Evolutionary conservation across 345 rosid species (phyloP), one percentile per base, ranked within the genome.

Genomic region (Syzygium aromaticum): DNA sequence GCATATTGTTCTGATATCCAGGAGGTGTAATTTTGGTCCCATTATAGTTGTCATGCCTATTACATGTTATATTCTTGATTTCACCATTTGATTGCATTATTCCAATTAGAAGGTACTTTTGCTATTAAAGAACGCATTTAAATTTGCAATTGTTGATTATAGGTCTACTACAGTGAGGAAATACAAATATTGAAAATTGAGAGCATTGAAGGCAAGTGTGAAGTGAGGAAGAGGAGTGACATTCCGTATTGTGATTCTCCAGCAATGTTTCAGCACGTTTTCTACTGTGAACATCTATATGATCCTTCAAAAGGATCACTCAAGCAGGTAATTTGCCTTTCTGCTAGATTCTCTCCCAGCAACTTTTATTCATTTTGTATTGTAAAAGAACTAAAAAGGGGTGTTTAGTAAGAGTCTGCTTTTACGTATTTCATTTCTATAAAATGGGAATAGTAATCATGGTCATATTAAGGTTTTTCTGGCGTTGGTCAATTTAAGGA

Each of bases 81-180:
- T 77, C 30, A 77, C 25, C 40, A 46, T 88, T 38, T 38, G 19
- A 28, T 84, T 30, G n/a, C 59, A 84, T 53, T 15, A 19, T 6
- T 49, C 3, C 53, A 33, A 52, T 52, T 52, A 19, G 27, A 59
- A 77, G 49, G 57, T 1, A 38, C 51, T 51, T 38, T 49, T 86
- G 30, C n/a, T n/a, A 23, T 51, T 77, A 40, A 52, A 51, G 27
- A 52, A 28, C 6, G 23, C 86, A 84, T 84, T 77, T 87, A n/a
- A 86, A 84, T 89, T 51, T 91, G 90, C 94, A 33, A 73, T 33
- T 73, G 80, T 38, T 19, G 49, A 73, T 73, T 33, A 40, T 38
- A 97, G 99, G 88, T 96, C 38, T 97, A 93, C 84, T 97, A 93
- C 91, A 96, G 95, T 86, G 94, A 96, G 63, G 93, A 93, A 86